These are phyloP conservation scores for Pascua guehoae DNA, from an alignment of 1,284 basidiomycete genomes.

Conservation along the genomic window DNA sequence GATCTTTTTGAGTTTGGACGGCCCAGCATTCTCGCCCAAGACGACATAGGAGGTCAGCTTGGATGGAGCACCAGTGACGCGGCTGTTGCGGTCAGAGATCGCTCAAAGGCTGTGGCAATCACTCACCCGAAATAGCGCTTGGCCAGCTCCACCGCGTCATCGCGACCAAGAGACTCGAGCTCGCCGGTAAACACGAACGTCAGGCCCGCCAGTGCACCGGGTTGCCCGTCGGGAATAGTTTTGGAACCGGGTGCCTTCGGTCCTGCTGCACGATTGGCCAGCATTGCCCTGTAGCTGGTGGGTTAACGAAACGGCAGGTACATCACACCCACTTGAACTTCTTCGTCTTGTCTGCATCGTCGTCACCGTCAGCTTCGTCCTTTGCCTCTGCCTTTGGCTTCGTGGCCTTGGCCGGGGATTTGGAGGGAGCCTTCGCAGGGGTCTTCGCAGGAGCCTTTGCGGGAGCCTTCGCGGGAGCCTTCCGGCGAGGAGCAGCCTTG, in stretches of 20 bases:
- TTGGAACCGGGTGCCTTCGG: conserved; percentile 67
- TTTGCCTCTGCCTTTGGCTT: conserved; percentile 9
- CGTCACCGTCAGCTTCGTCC: conserved; percentile 20
- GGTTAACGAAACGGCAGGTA: conserved; percentile 6
- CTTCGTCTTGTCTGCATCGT: conserved; percentile 29
- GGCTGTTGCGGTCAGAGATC: conserved; percentile 53
- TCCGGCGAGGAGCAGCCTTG: conserved; percentile 13
- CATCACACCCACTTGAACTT: conserved; percentile 41
- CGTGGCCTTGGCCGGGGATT: conserved; percentile 7
- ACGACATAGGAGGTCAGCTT: conserved; percentile 88
- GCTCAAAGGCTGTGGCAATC: neutral
- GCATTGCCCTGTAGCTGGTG: conserved; percentile 54
- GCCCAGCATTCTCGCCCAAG: conserved; percentile 81
- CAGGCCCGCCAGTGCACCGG: conserved; percentile 79
- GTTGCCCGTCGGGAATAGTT: conserved; percentile 69
- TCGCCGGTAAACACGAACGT: conserved; percentile 96
- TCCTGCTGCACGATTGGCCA: conserved; percentile 63
- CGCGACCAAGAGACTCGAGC: conserved; percentile 76
- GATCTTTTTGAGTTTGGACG: conserved; percentile 79
- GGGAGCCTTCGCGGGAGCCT: conserved; percentile 25
- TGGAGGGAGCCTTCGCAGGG: conserved; percentile 13
- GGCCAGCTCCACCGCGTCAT: conserved; percentile 80
- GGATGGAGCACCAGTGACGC: conserved; percentile 81
- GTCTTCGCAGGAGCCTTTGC: conserved; percentile 29
- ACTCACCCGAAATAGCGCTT: conserved; percentile 88